phyloP scores from a whole-genome alignment of 805 yeast genomes.

The Schwanniomyces polymorphus region DNA sequence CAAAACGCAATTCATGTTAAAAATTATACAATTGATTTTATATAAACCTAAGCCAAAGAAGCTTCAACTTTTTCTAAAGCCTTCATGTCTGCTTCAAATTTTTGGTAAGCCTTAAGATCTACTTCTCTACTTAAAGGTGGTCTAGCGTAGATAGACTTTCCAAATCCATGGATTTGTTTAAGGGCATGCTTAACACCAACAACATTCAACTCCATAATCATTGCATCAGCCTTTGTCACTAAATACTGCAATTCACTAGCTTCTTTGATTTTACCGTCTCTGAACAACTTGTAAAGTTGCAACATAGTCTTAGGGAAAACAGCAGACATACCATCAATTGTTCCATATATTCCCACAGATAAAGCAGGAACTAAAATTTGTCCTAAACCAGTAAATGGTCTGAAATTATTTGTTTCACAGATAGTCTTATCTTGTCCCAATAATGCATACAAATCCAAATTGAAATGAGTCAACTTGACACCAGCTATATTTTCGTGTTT shows the following conservation, averaged over 20 bases:
- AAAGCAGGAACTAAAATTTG: slow-evolving; percentile 19
- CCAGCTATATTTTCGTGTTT: slow-evolving; percentile 32
- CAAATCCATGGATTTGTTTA: slow-evolving; percentile 19
- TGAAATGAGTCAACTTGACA: slow-evolving; percentile 18
- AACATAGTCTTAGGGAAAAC: slow-evolving; percentile 21
- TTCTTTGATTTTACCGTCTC: slow-evolving; percentile 13
- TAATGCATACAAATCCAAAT: slow-evolving; percentile 11
- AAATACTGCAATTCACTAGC: slow-evolving; percentile 18
- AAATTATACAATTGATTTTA: no score
- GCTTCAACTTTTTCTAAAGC: slow-evolving; percentile 10
- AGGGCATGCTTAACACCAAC: slow-evolving; percentile 29
- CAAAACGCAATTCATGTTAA: no score
- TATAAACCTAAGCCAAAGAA: neutral
- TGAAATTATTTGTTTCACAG: slow-evolving; percentile 9
- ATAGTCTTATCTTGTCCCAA: slow-evolving; percentile 5
- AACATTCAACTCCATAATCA: slow-evolving; percentile 27
- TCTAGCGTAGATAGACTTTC: slow-evolving; percentile 24
- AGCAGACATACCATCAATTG: slow-evolving; percentile 23
- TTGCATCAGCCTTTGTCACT: slow-evolving; percentile 20
- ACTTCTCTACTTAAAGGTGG: slow-evolving; percentile 24
- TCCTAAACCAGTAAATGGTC: slow-evolving; percentile 16
- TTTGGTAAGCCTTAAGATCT: slow-evolving; percentile 7
- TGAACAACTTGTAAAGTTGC: slow-evolving; percentile 10
- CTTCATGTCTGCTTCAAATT: slow-evolving; percentile 12
- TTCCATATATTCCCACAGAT: slow-evolving; percentile 20